A percentile compares a stretch with the other conserved stretches of the same genome.
phyloP scores from a whole-genome alignment of 331 rosid species.

The Acacia pycnantha region DNA sequence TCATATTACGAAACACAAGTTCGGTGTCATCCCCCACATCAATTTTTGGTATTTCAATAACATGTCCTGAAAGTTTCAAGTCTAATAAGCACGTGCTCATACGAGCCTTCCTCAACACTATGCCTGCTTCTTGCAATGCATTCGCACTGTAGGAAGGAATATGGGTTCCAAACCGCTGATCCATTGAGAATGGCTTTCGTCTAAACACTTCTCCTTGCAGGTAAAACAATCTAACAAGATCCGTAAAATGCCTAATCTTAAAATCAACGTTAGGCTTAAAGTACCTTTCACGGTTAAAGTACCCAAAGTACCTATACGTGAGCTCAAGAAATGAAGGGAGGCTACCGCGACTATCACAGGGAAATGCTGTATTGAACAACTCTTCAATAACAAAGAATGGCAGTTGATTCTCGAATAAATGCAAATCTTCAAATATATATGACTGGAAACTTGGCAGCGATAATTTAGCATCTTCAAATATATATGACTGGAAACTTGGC shows the following conservation, averaged over 20 bases:
- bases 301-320: too few relatives aligned
- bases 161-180: too few relatives aligned
- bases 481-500: too few relatives aligned
- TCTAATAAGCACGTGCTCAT: too few relatives aligned
- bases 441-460: fast-evolving
- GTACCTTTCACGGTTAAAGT: too few relatives aligned
- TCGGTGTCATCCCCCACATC: too few relatives aligned
- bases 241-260: not conserved
- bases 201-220: not conserved
- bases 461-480: not conserved
- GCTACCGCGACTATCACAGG: fast-evolving
- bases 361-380: not conserved
- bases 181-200: fast-evolving
- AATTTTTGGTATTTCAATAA: too few relatives aligned
- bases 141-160: too few relatives aligned
- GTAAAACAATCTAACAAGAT: not conserved
- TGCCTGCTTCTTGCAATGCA: too few relatives aligned
- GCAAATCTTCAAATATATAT: fast-evolving
- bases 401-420: not conserved
- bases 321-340: not conserved
- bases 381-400: not conserved
- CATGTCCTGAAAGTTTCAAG: too few relatives aligned
- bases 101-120: too few relatives aligned
- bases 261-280: not conserved
- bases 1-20: too few relatives aligned